phyloP scores from a whole-genome alignment of 78 protist species.

The Dictyostelium capitatum region DNA sequence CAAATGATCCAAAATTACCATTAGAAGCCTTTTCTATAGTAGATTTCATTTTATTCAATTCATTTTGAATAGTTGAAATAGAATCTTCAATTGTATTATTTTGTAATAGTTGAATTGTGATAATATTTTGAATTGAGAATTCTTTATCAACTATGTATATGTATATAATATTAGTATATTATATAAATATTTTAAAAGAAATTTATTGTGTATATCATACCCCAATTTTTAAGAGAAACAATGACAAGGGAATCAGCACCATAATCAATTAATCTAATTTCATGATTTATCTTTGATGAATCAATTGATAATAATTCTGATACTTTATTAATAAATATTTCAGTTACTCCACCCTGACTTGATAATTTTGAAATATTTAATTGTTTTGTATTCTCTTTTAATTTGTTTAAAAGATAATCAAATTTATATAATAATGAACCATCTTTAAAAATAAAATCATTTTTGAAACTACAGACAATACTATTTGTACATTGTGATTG shows the following conservation, averaged over 20 bases:
- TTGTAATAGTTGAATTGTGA: too few species aligned
- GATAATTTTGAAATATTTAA: background rate
- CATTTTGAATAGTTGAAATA: too few species aligned
- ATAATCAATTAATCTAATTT: background rate
- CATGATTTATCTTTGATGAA: background rate
- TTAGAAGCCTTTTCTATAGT: too few species aligned
- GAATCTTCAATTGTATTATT: too few species aligned
- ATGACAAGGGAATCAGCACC: background rate
- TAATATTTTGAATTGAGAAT: too few species aligned
- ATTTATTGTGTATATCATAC: too few species aligned
- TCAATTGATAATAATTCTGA: conserved; percentile 19
- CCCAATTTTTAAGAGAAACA: background rate
- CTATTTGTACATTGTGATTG: background rate
- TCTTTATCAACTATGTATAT: too few species aligned
- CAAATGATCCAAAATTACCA: too few species aligned
- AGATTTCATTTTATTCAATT: too few species aligned
- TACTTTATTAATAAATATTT: background rate
- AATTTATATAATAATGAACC: background rate
- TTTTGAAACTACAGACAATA: background rate
- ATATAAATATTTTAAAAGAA: too few species aligned
- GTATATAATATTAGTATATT: too few species aligned
- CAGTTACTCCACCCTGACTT: too few species aligned
- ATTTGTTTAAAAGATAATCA: background rate
- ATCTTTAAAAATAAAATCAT: background rate
- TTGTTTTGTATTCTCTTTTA: background rate